Conservation (phyloP, 148 eudicot species). For the Camellia lanceoleosa region DNA sequence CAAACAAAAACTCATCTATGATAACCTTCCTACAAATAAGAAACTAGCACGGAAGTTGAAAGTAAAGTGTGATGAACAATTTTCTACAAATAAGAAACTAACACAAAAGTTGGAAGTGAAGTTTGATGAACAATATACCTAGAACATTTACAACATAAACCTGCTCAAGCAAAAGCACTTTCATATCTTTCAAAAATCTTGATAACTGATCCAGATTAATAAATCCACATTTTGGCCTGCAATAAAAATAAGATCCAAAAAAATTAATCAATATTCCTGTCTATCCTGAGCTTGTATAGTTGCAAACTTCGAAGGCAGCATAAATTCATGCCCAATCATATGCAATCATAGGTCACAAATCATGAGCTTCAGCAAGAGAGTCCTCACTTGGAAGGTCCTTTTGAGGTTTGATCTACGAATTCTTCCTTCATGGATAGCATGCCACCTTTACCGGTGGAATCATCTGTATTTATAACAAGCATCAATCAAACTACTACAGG, state of each 20-base stretch:
- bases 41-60: neutral
- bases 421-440: conserved; percentile 27
- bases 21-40: neutral
- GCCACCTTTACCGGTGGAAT: conserved; percentile 32
- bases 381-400: conserved; percentile 44
- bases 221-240: conserved; percentile 33
- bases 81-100: neutral
- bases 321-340: too few relatives aligned
- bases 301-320: neutral
- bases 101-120: neutral
- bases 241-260: conserved; percentile 19
- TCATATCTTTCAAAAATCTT: conserved; percentile 63
- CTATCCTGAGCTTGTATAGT: neutral
- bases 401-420: conserved; percentile 28
- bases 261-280: conserved; percentile 1
- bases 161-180: conserved; percentile 59
- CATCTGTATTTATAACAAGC: conserved; percentile 26
- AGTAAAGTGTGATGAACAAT: conserved; percentile 10
- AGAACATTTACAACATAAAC: conserved; percentile 77
- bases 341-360: neutral
- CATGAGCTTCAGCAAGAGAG: conserved; percentile 14
- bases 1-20: neutral
- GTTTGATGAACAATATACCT: conserved; percentile 49
- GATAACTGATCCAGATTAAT: conserved; percentile 28
- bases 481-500: neutral